Percentiles rank a stretch among this genome's conserved stretches.
Evolutionary conservation across 208 protist genomes (phyloP).

Genomic region (Entamoeba invadens): DNA sequence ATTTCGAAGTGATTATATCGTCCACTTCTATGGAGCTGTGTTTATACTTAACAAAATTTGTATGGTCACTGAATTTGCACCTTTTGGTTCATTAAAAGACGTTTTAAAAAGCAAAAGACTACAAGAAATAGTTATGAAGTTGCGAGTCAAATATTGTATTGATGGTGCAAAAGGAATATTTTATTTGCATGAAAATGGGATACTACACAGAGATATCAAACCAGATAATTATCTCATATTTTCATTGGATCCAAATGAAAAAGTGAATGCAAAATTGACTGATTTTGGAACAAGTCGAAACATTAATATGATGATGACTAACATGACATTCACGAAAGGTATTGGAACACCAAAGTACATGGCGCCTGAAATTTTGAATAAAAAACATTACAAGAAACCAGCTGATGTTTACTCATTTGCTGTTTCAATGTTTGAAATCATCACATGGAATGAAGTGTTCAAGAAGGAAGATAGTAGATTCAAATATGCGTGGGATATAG

Average conservation of each 20-base stretch:
- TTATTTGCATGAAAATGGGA: neutral
- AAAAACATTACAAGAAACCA: slow-evolving; percentile 26
- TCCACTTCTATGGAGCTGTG: no score
- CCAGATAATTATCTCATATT: slow-evolving; percentile 1
- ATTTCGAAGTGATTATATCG: no score
- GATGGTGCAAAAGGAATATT: slow-evolving; percentile 3
- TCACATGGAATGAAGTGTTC: slow-evolving; percentile 21
- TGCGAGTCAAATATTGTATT: neutral
- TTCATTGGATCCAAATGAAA: neutral
- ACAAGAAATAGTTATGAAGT: neutral
- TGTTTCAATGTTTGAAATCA: slow-evolving; percentile 37
- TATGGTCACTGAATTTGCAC: no score
- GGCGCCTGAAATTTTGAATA: slow-evolving; percentile 36
- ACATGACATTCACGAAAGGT: neutral
- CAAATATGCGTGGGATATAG: neutral
- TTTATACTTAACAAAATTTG: no score
- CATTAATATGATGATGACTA: neutral
- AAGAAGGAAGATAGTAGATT: neutral
- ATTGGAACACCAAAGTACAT: slow-evolving; percentile 28
- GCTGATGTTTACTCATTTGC: slow-evolving; percentile 47
- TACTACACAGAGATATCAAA: slow-evolving; percentile 19
- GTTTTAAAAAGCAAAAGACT: neutral
- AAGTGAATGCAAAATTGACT: slow-evolving; percentile 10
- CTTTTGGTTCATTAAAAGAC: neutral
- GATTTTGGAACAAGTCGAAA: slow-evolving; percentile 10